Percentiles rank a stretch among this genome's conserved stretches.
Evolutionary conservation across 2,329 filamentous ascomycete genomes (phyloP).

Genomic region (Colletotrichum sp.): DNA sequence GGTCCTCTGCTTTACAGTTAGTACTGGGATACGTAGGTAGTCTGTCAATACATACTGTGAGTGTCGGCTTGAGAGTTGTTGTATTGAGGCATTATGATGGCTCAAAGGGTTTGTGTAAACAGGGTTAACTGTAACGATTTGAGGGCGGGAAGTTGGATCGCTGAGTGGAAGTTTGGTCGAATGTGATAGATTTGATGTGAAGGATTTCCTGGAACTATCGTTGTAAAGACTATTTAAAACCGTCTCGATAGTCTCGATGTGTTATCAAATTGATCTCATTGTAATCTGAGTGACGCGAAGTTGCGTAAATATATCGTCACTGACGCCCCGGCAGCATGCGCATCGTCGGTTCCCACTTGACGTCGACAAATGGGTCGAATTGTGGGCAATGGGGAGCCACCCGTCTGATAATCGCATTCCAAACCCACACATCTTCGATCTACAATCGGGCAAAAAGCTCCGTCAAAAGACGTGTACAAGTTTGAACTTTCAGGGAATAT

Average conservation of each 20-base stretch:
- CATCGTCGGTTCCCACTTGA: background rate
- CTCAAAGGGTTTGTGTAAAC: background rate
- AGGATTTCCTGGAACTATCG: background rate
- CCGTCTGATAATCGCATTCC: fast-evolving
- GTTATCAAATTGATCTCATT: too few relatives aligned
- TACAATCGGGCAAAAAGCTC: background rate
- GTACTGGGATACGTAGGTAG: background rate
- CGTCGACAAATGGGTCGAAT: background rate
- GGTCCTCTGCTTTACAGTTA: background rate
- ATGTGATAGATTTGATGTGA: background rate
- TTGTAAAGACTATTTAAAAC: background rate
- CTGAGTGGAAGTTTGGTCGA: background rate
- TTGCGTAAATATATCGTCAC: background rate
- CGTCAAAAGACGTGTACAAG: background rate
- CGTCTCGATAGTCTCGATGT: background rate
- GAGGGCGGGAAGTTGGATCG: background rate
- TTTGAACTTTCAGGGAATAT: background rate
- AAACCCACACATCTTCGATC: background rate
- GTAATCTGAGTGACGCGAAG: background rate
- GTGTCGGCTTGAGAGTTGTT: background rate
- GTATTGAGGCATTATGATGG: background rate
- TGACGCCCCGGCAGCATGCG: background rate
- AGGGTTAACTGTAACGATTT: background rate
- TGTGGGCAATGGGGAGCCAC: background rate
- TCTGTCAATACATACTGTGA: background rate